These are phyloP conservation scores for Phytopythium oedochilum DNA, from an alignment of 352 stramenopile genomes.

Conservation along the genomic window DNA sequence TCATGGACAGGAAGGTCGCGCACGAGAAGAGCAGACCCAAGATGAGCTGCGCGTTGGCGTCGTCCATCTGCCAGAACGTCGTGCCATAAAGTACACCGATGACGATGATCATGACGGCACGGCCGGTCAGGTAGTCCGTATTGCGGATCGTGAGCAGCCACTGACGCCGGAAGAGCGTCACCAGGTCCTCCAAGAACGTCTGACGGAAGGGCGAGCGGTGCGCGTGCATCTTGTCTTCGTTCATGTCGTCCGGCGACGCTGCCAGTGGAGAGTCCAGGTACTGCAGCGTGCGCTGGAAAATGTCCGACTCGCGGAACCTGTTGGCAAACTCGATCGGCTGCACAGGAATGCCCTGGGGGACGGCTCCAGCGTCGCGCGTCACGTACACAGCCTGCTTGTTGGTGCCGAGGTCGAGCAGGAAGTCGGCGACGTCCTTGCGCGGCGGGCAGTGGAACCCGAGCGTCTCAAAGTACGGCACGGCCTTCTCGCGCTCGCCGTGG, in stretches of 20 bases:
- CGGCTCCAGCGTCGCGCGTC: not conserved
- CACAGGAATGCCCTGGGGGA: conserved; percentile 10
- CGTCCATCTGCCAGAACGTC: conserved; percentile 63
- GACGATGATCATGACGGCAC: conserved; percentile 48
- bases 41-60: conserved; percentile 45
- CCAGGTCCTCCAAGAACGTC: conserved; percentile 36
- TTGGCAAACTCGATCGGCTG: conserved; percentile 34
- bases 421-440: conserved; percentile 24
- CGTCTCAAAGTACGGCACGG: conserved; percentile 37
- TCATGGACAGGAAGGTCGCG: conserved; percentile 84
- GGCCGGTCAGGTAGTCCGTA: conserved; percentile 37
- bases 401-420: conserved; percentile 31
- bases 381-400: conserved; percentile 19
- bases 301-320: conserved; percentile 36
- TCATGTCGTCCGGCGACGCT: conserved; percentile 3
- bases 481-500: conserved; percentile 36
- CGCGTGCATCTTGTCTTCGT: conserved; percentile 21
- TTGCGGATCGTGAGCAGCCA: conserved; percentile 61
- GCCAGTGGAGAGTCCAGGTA: conserved; percentile 19
- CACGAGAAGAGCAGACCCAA: conserved; percentile 86
- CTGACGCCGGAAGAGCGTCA: conserved; percentile 41
- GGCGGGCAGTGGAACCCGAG: conserved; percentile 41
- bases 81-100: conserved; percentile 63
- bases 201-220: conserved; percentile 35
- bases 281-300: conserved; percentile 39